These are phyloP conservation scores for Rhizopogon roseolus DNA, from an alignment of 768 basidiomycete species.

Conservation along the genomic window DNA sequence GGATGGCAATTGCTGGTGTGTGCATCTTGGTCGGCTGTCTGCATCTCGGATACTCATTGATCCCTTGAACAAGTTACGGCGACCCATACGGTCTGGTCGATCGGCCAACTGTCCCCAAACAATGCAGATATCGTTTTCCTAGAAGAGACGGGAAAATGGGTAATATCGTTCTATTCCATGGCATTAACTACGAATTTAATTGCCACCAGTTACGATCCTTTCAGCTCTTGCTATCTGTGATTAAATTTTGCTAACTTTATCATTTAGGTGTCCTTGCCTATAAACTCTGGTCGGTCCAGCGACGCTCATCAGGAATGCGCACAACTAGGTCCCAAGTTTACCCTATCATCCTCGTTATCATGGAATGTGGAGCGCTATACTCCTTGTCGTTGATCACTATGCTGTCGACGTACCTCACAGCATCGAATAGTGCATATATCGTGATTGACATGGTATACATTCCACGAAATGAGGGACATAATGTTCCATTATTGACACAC, in stretches of 20 bases:
- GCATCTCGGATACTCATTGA: background rate
- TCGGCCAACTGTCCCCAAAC: background rate
- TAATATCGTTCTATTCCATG: constrained; percentile 6
- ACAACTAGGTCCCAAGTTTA: background rate
- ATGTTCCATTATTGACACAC: too few relatives aligned
- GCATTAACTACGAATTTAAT: constrained; percentile 8
- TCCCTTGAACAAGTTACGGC: background rate
- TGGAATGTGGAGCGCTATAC: constrained; percentile 1
- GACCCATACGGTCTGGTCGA: background rate
- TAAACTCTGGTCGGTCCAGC: background rate
- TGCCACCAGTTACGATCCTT: constrained; percentile 1
- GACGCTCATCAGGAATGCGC: background rate
- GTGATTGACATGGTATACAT: background rate
- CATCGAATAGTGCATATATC: background rate
- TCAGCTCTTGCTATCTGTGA: background rate
- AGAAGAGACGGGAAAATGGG: constrained; percentile 6
- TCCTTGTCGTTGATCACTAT: background rate
- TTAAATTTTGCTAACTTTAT: background rate
- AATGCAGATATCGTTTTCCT: too few relatives aligned
- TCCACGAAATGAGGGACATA: background rate
- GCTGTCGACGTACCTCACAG: background rate
- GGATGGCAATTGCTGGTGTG: background rate
- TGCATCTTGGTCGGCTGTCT: background rate
- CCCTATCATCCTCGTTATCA: background rate
- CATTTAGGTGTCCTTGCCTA: background rate